Conservation (phyloP, 139 green algal genomes). For the Volvox reticuliferus region DNA sequence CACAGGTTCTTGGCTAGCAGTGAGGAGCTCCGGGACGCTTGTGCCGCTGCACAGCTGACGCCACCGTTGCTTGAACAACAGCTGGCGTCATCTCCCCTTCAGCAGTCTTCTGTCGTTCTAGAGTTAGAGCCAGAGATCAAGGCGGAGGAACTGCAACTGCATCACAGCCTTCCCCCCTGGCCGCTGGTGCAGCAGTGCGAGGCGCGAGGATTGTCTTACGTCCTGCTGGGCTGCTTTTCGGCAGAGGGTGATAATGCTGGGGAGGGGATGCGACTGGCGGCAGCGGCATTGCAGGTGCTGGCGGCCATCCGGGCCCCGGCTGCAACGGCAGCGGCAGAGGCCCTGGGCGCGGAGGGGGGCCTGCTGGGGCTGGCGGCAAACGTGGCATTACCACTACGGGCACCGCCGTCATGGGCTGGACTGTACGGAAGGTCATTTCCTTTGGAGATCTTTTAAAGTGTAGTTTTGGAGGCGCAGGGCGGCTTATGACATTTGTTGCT, state of each 20-base stretch:
- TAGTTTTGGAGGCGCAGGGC: background rate
- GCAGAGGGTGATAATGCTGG: constrained; percentile 75
- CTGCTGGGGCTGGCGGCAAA: background rate
- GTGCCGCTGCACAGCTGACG: background rate
- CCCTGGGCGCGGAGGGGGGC: background rate
- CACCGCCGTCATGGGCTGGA: constrained; percentile 56
- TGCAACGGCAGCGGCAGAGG: background rate
- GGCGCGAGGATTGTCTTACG: background rate
- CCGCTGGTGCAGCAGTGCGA: constrained; percentile 58
- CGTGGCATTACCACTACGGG: background rate
- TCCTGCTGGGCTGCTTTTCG: constrained; percentile 64
- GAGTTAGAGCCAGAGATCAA: constrained; percentile 30
- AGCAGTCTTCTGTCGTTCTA: background rate
- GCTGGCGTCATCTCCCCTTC: too few species aligned
- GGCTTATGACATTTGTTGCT: too few species aligned
- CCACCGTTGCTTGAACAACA: background rate
- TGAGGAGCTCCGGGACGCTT: background rate
- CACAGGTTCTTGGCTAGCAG: constrained; percentile 12
- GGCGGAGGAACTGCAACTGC: constrained; percentile 54
- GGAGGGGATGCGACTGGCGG: constrained; percentile 63
- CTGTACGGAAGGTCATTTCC: constrained; percentile 49
- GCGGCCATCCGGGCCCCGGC: background rate
- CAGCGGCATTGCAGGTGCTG: constrained; percentile 34
- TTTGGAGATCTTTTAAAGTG: constrained; percentile 25
- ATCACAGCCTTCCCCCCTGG: constrained; percentile 72